These are phyloP conservation scores for Podila horticola DNA, from an alignment of 192 early-diverging fungal species.

Conservation along the genomic window DNA sequence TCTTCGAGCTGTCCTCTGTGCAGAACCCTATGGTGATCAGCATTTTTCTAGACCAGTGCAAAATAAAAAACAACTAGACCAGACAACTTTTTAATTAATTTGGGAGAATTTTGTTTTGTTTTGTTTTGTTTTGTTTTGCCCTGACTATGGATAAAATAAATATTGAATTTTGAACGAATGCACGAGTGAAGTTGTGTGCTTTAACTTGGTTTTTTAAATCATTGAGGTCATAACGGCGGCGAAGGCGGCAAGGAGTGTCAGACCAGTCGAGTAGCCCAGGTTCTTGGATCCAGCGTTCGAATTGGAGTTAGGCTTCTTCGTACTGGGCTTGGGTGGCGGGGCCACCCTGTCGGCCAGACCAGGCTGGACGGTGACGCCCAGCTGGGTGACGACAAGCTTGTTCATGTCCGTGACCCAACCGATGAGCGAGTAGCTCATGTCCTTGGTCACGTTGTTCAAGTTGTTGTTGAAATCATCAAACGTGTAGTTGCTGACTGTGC, in stretches of 20 bases:
- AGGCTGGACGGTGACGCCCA: slow-evolving; percentile 12
- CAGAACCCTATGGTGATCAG: slow-evolving; percentile 62
- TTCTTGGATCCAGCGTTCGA: neutral
- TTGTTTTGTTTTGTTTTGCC: neutral
- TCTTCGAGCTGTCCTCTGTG: slow-evolving; percentile 69
- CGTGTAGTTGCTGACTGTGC: slow-evolving; percentile 12
- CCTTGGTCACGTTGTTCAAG: slow-evolving; percentile 18
- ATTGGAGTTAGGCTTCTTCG: neutral
- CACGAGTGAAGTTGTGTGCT: too few relatives aligned
- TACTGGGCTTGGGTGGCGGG: slow-evolving; percentile 34
- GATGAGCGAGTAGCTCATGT: slow-evolving; percentile 15
- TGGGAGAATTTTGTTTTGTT: neutral
- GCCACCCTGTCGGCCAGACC: slow-evolving; percentile 8
- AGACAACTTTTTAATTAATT: neutral
- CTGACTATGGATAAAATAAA: too few relatives aligned
- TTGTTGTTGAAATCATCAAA: slow-evolving; percentile 27
- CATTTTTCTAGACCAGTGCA: neutral
- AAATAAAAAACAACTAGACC: neutral
- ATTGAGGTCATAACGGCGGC: neutral
- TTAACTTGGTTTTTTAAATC: too few relatives aligned
- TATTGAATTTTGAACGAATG: too few relatives aligned
- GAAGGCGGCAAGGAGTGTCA: neutral
- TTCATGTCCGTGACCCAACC: slow-evolving; percentile 24
- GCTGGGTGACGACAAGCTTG: slow-evolving; percentile 4
- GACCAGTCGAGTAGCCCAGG: neutral